Evolutionary conservation across 1,139 yeast genomes (phyloP).

Genomic region (Yamadazyma jaroonii): DNA sequence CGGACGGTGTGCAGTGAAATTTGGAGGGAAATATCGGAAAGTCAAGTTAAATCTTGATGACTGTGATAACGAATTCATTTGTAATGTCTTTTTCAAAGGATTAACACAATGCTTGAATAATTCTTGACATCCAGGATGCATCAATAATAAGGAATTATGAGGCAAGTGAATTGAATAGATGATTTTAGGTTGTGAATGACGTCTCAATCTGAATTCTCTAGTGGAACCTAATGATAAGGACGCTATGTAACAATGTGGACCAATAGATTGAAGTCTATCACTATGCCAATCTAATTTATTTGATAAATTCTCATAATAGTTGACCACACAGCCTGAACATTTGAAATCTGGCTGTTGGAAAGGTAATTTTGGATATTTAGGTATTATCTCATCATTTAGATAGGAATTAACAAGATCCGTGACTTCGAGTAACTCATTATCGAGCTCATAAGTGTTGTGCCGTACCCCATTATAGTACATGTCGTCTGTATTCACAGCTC

Average conservation of each 20-base stretch:
- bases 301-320: constrained; percentile 47
- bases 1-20: constrained; percentile 39
- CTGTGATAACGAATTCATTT: constrained; percentile 49
- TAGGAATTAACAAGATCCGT: constrained; percentile 39
- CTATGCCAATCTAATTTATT: constrained; percentile 70
- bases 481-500: constrained; percentile 28
- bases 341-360: constrained; percentile 38
- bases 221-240: constrained; percentile 67
- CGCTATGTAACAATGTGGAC: constrained; percentile 66
- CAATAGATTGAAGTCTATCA: constrained; percentile 65
- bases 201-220: constrained; percentile 58
- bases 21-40: constrained; percentile 49
- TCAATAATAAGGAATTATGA: constrained; percentile 61
- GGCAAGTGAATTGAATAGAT: constrained; percentile 56
- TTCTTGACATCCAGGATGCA: constrained; percentile 80
- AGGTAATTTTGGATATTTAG: constrained; percentile 24
- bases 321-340: constrained; percentile 52
- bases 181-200: constrained; percentile 25
- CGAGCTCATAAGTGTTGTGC: constrained; percentile 6
- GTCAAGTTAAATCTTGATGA: constrained; percentile 58
- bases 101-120: constrained; percentile 55
- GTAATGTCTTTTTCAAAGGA: constrained; percentile 25
- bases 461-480: constrained; percentile 13
- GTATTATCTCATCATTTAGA: constrained; percentile 36
- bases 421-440: constrained; percentile 30